A percentile compares a stretch with the other conserved stretches of the same genome.
phyloP scores from a whole-genome alignment of 1,284 basidiomycete genomes.

The Ceratobasidium theobromae region DNA sequence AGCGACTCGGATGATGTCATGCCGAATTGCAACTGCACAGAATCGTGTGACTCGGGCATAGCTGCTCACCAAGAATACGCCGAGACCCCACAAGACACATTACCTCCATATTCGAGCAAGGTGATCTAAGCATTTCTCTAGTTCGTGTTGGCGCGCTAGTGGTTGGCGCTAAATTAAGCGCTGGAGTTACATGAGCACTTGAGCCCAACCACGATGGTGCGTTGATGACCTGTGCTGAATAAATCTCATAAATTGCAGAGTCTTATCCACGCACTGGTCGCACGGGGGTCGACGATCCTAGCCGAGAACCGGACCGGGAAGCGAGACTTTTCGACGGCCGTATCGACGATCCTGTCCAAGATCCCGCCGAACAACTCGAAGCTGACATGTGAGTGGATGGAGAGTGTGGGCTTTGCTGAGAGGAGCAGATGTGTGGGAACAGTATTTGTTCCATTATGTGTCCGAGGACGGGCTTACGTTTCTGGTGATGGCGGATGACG shows the following conservation, averaged over 20 bases:
- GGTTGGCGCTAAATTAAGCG: too few relatives aligned
- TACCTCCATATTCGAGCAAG: too few relatives aligned
- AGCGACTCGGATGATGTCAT: too few relatives aligned
- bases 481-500: slow-evolving; percentile 92
- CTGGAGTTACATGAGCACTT: too few relatives aligned
- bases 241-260: slow-evolving; percentile 39
- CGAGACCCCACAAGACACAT: too few relatives aligned
- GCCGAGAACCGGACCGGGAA: slow-evolving; percentile 79
- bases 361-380: slow-evolving; percentile 94
- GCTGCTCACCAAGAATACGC: too few relatives aligned
- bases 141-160: too few relatives aligned
- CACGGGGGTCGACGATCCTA: slow-evolving; percentile 75
- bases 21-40: too few relatives aligned
- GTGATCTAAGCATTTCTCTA: background rate
- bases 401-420: background rate
- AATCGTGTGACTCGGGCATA: too few relatives aligned
- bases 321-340: slow-evolving; percentile 87
- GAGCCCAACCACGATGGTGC: background rate
- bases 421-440: slow-evolving; percentile 78
- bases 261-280: slow-evolving; percentile 80
- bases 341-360: slow-evolving; percentile 89
- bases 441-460: slow-evolving; percentile 95
- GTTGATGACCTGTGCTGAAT: background rate
- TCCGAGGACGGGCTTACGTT: slow-evolving; percentile 84
- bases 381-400: slow-evolving; percentile 63